These are phyloP conservation scores for Aechmea fasciata DNA, from an alignment of 176 grass and related monocot genomes.

Conservation along the genomic window DNA sequence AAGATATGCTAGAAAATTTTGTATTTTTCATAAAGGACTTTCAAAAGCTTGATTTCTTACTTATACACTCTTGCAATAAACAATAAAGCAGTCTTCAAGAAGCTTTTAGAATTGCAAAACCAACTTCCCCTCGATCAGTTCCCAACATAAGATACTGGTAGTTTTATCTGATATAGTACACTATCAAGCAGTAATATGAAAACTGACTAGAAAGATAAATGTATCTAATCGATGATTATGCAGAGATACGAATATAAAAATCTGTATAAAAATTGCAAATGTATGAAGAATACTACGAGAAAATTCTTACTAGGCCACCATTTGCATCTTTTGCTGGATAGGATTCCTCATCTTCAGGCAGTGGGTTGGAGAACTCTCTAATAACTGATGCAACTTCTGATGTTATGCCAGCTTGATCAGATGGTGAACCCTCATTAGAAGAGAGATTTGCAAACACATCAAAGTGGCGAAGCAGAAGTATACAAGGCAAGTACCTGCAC, in stretches of 20 bases:
- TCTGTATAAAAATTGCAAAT: neutral
- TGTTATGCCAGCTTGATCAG: conserved; percentile 68
- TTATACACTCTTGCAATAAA: too few relatives aligned
- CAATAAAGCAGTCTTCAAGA: too few relatives aligned
- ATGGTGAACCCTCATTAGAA: conserved; percentile 61
- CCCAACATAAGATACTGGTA: too few relatives aligned
- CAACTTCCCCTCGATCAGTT: too few relatives aligned
- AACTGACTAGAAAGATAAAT: too few relatives aligned
- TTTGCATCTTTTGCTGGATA: conserved; percentile 29
- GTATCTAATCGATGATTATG: too few relatives aligned
- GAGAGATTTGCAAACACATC: conserved; percentile 67
- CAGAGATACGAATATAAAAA: neutral
- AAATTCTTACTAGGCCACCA: conserved; percentile 43
- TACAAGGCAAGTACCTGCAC: conserved; percentile 79
- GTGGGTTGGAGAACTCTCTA: conserved; percentile 59
- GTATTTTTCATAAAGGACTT: too few relatives aligned
- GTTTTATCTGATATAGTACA: too few relatives aligned
- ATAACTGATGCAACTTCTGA: conserved; percentile 64
- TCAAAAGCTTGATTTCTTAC: too few relatives aligned
- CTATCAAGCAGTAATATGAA: too few relatives aligned
- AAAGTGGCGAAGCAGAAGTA: conserved; percentile 81
- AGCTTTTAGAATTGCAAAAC: too few relatives aligned
- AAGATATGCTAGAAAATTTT: too few relatives aligned
- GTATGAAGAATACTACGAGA: neutral
- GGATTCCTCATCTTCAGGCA: conserved; percentile 32